phyloP scores from a whole-genome alignment of 345 rosid genomes.

The Eucalyptus virginea region DNA sequence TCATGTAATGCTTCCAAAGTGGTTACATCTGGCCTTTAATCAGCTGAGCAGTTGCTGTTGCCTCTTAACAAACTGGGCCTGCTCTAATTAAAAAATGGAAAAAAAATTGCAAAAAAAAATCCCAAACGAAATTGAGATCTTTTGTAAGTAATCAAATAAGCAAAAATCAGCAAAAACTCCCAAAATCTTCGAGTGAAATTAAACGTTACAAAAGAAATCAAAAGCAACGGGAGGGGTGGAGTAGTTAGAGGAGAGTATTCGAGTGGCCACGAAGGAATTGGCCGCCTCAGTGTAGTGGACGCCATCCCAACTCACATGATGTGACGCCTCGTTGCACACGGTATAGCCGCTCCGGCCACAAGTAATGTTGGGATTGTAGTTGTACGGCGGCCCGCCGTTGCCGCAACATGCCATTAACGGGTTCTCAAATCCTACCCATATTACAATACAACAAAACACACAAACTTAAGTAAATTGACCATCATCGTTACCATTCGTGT shows the following conservation, averaged over 20 bases:
- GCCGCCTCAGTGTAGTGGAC: conserved; percentile 66
- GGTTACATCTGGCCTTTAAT: not conserved
- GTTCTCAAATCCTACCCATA: conserved; percentile 33
- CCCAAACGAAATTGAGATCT: not conserved
- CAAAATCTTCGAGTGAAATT: not conserved
- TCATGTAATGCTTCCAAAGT: not conserved
- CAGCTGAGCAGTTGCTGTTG: not conserved
- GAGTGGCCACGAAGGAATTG: conserved; percentile 27
- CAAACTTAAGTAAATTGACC: not conserved
- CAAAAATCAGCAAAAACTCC: not conserved
- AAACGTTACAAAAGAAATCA: conserved; percentile 23
- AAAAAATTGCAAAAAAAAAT: not conserved
- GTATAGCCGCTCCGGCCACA: conserved; percentile 35
- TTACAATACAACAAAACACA: not conserved
- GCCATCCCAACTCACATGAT: conserved; percentile 52
- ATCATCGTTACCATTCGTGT: accelerated
- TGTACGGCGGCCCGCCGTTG: conserved; percentile 38
- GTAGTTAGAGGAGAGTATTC: conserved; percentile 19
- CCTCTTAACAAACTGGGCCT: not conserved
- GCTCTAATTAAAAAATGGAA: not conserved
- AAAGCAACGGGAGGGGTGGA: conserved; percentile 30
- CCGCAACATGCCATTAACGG: conserved; percentile 55
- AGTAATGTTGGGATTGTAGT: conserved; percentile 17
- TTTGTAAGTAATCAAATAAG: not conserved
- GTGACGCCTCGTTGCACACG: conserved; percentile 20